Conservation (phyloP, 345 rosid species). For the Gossypium bickii region DNA sequence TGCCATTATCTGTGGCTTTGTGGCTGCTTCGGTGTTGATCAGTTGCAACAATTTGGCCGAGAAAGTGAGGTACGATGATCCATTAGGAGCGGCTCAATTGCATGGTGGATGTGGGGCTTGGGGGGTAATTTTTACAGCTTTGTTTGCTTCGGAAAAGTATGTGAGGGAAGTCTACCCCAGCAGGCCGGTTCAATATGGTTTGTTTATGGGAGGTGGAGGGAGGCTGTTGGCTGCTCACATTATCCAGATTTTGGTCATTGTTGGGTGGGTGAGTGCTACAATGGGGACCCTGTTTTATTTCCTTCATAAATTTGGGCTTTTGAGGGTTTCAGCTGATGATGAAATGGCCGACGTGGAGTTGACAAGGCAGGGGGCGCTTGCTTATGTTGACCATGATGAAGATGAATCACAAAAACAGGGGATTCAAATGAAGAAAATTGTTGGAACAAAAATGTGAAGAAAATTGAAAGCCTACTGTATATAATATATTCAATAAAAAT, state of each 20-base stretch:
- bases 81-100: slow-evolving; percentile 73
- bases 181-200: slow-evolving; percentile 42
- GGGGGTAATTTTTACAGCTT: slow-evolving; percentile 77
- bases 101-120: slow-evolving; percentile 96
- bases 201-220: slow-evolving; percentile 89
- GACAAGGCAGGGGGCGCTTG: slow-evolving; percentile 72
- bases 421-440: slow-evolving; percentile 34
- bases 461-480: too few species aligned
- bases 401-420: slow-evolving; percentile 39
- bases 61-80: slow-evolving; percentile 56
- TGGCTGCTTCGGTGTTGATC: slow-evolving; percentile 63
- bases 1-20: slow-evolving; percentile 73
- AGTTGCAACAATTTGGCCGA: slow-evolving; percentile 74
- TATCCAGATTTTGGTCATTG: slow-evolving; percentile 56
- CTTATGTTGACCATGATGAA: slow-evolving; percentile 66
- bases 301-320: slow-evolving; percentile 45
- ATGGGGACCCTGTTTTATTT: slow-evolving; percentile 74
- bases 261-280: slow-evolving; percentile 76
- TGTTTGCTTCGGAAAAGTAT: slow-evolving; percentile 55
- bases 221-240: slow-evolving; percentile 71
- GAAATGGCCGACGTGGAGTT: slow-evolving; percentile 88
- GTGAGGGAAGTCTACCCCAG: slow-evolving; percentile 53
- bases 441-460: too few species aligned
- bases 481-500: too few species aligned
- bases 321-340: slow-evolving; percentile 66